phyloP scores from a whole-genome alignment of 2,329 filamentous ascomycete species.

The Penicillium freii region DNA sequence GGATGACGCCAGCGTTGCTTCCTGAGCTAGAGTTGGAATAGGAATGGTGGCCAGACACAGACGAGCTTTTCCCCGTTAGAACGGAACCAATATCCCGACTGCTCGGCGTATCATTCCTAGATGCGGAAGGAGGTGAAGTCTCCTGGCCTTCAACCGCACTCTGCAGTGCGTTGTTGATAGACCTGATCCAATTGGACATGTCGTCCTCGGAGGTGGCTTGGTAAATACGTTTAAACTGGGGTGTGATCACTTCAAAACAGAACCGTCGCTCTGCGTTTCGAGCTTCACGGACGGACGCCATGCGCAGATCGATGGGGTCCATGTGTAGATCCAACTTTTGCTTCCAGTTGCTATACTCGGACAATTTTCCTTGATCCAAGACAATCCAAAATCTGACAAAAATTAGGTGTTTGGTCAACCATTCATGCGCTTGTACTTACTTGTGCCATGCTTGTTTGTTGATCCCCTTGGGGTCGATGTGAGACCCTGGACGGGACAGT shows the following conservation, averaged over 20 bases:
- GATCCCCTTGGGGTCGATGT: conserved; percentile 90
- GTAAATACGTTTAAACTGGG: conserved; percentile 92
- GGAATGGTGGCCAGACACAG: conserved; percentile 55
- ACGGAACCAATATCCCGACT: conserved; percentile 89
- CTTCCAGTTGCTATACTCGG: conserved; percentile 99
- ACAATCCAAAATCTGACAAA: conserved; percentile 88
- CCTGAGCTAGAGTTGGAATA: conserved; percentile 40
- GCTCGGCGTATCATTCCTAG: conserved; percentile 56
- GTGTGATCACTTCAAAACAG: conserved; percentile 97
- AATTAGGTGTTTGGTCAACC: not conserved
- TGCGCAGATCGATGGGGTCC: conserved; percentile 93
- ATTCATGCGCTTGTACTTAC: conserved; percentile 55
- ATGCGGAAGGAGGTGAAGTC: conserved; percentile 46
- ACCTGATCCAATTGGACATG: conserved; percentile 93
- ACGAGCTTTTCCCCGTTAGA: conserved; percentile 83
- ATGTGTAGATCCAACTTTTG: conserved; percentile 94
- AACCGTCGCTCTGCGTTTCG: conserved; percentile 92
- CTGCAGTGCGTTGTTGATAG: conserved; percentile 96
- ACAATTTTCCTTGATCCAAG: conserved; percentile 90
- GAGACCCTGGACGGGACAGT: conserved; percentile 84
- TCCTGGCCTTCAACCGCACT: conserved; percentile 86
- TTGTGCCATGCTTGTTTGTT: conserved; percentile 99
- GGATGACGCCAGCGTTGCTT: conserved; percentile 65
- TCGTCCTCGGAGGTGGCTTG: conserved; percentile 98
- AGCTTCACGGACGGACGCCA: conserved; percentile 94